Conservation (phyloP, 2,329 filamentous ascomycete species). For the Seiridium cupressi region DNA sequence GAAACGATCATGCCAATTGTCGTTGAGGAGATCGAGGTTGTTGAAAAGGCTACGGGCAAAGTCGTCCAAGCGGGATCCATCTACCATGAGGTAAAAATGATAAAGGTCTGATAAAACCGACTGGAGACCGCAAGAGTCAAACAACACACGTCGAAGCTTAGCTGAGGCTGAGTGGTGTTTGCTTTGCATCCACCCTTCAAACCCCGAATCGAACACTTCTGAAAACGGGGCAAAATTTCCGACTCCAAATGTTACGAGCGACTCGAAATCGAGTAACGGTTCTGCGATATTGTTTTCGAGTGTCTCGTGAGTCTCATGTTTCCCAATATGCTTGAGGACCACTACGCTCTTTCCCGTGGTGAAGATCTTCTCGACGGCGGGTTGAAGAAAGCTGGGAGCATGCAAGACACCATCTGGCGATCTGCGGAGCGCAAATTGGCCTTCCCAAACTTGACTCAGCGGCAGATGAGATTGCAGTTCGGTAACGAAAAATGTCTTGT, state of each 20-base stretch:
- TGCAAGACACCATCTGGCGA: constrained; percentile 60
- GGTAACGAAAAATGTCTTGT: constrained; percentile 75
- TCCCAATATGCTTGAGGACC: constrained; percentile 72
- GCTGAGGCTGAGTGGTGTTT: constrained; percentile 70
- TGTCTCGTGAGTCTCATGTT: constrained; percentile 35
- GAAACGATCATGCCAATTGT: constrained; percentile 77
- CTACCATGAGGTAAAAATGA: constrained; percentile 71
- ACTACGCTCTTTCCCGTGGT: constrained; percentile 86
- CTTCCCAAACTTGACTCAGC: constrained; percentile 69
- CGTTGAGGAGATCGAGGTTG: constrained; percentile 62
- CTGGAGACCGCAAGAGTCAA: constrained; percentile 66
- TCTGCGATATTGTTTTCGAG: constrained; percentile 31
- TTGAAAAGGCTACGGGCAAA: constrained; percentile 73
- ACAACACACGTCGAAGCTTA: constrained; percentile 64
- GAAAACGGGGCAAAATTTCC: constrained; percentile 64
- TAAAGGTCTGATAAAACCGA: constrained; percentile 65
- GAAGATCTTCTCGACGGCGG: constrained; percentile 71
- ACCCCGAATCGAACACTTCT: constrained; percentile 69
- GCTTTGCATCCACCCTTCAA: constrained; percentile 74
- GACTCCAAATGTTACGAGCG: constrained; percentile 46
- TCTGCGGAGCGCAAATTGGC: constrained; percentile 66
- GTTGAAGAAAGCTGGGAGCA: constrained; percentile 72
- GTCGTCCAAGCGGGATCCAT: constrained; percentile 65
- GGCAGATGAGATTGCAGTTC: constrained; percentile 56
- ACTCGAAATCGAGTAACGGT: constrained; percentile 53